phyloP scores from a whole-genome alignment of 805 yeast species.

The Kregervanrija delftensis region DNA sequence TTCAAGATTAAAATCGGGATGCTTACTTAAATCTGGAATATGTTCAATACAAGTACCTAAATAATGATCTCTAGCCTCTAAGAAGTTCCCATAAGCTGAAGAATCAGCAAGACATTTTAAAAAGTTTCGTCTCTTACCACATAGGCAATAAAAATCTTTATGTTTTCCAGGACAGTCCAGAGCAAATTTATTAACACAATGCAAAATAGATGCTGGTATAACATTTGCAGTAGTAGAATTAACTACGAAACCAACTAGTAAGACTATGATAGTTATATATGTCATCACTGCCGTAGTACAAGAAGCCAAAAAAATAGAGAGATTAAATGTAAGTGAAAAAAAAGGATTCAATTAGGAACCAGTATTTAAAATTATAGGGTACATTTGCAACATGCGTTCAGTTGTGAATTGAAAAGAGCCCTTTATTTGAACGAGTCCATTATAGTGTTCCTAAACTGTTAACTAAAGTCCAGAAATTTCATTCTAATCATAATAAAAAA shows the following conservation, averaged over 20 bases:
- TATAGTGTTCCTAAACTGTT: no score
- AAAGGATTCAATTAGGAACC: no score
- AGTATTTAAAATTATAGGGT: no score
- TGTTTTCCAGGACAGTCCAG: constrained; percentile 14
- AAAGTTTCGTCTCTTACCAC: constrained; percentile 23
- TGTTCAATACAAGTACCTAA: constrained; percentile 42
- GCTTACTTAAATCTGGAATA: constrained; percentile 15
- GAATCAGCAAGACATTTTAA: constrained; percentile 33
- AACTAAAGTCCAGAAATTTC: no score
- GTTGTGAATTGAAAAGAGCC: no score
- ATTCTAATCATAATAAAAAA: no score
- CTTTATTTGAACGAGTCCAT: no score
- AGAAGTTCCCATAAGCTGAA: constrained; percentile 36
- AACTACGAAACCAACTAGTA: not conserved
- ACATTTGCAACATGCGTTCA: no score
- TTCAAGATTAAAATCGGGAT: constrained; percentile 18
- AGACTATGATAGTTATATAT: not conserved
- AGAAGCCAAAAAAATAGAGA: no score
- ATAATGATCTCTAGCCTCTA: constrained; percentile 43
- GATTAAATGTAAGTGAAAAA: no score
- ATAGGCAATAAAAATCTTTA: constrained; percentile 30
- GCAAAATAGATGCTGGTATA: constrained; percentile 22
- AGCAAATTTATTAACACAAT: constrained; percentile 17
- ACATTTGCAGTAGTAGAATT: constrained; percentile 2
- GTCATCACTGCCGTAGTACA: no score